phyloP scores from a whole-genome alignment of 2,329 filamentous ascomycete species.

The Ophiocordyceps australis region DNA sequence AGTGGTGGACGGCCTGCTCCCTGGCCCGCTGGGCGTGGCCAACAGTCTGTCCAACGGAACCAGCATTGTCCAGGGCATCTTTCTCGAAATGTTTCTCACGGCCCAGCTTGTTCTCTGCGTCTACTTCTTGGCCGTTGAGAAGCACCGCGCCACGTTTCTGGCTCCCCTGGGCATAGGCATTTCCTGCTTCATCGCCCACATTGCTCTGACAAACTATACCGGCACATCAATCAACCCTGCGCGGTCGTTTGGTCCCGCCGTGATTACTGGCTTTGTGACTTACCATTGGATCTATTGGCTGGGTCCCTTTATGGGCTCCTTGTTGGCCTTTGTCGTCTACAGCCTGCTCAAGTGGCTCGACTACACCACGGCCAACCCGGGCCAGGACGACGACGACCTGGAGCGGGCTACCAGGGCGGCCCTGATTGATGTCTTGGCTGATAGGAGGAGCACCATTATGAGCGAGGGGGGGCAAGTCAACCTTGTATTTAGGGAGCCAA shows the following conservation, averaged over 20 bases:
- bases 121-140: constrained; percentile 54
- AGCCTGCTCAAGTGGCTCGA: constrained; percentile 29
- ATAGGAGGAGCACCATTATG: no score
- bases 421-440: no score
- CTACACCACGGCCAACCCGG: constrained; percentile 30
- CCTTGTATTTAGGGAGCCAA: no score
- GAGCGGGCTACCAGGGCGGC: constrained; percentile 6
- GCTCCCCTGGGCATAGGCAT: constrained; percentile 57
- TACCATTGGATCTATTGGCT: constrained; percentile 39
- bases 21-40: constrained; percentile 32
- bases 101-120: constrained; percentile 44
- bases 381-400: constrained; percentile 22
- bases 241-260: constrained; percentile 28
- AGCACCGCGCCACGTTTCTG: constrained; percentile 53
- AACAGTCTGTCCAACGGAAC: constrained; percentile 35
- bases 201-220: constrained; percentile 25
- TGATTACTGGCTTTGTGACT: constrained; percentile 19
- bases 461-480: background rate
- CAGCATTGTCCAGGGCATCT: constrained; percentile 37
- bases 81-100: constrained; percentile 50
- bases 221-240: constrained; percentile 31
- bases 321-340: constrained; percentile 31
- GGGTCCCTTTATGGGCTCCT: constrained; percentile 28
- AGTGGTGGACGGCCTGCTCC: constrained; percentile 37
- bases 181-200: constrained; percentile 43